A percentile compares a stretch with the other conserved stretches of the same genome.
Evolutionary conservation across 257 asterid genomes (phyloP).

Genomic region (Petunia axillaris): DNA sequence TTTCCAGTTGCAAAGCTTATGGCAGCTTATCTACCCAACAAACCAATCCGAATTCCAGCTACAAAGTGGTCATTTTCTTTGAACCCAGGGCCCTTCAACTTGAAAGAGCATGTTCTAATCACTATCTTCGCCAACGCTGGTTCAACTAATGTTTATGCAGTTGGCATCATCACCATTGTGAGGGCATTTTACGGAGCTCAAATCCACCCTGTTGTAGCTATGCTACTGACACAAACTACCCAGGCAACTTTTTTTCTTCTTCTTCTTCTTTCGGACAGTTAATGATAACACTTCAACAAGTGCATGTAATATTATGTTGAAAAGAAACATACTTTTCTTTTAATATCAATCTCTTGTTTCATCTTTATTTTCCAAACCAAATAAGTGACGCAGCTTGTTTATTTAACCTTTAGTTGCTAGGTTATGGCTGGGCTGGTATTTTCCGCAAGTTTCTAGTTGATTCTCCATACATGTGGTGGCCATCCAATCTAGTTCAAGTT

Average conservation of each 20-base stretch:
- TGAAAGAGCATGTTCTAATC: slow-evolving; percentile 73
- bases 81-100: slow-evolving; percentile 78
- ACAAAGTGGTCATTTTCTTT: slow-evolving; percentile 57
- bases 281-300: no score
- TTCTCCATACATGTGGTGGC: slow-evolving; percentile 90
- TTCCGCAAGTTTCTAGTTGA: slow-evolving; percentile 66
- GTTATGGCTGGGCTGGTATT: slow-evolving; percentile 81
- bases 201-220: slow-evolving; percentile 54
- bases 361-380: no score
- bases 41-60: slow-evolving; percentile 37
- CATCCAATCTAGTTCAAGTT: slow-evolving; percentile 70
- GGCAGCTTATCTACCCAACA: slow-evolving; percentile 61
- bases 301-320: no score
- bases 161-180: slow-evolving; percentile 54
- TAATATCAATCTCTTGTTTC: no score
- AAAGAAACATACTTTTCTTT: no score
- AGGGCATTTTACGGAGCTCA: slow-evolving; percentile 59
- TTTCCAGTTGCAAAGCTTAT: slow-evolving; percentile 62
- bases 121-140: slow-evolving; percentile 67
- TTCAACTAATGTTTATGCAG: slow-evolving; percentile 49
- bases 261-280: no score
- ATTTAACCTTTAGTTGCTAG: slow-evolving; percentile 48
- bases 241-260: slow-evolving; percentile 40
- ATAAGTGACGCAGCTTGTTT: no score
- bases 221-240: slow-evolving; percentile 54